These are phyloP conservation scores for Ramularia endophylla DNA, from an alignment of 2,329 filamentous ascomycete species.

Conservation along the genomic window DNA sequence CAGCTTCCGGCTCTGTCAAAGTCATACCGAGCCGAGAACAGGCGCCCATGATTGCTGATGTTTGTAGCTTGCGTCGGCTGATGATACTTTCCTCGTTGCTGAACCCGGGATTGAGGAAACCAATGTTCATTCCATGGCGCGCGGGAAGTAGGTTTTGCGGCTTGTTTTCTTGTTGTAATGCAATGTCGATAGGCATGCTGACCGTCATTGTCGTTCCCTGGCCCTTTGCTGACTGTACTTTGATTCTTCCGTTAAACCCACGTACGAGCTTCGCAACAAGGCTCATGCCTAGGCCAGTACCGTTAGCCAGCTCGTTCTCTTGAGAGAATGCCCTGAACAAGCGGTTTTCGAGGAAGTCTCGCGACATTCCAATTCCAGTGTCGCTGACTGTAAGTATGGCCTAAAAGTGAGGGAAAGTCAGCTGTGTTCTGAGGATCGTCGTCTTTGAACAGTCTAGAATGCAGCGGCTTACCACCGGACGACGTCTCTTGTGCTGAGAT, in stretches of 20 bases:
- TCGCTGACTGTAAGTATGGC: constrained; percentile 47
- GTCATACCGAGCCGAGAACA: neutral
- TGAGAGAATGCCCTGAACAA: constrained; percentile 61
- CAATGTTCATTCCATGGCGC: neutral
- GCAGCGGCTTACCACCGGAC: constrained; percentile 22
- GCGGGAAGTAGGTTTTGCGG: neutral
- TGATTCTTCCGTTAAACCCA: constrained; percentile 53
- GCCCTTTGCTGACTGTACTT: constrained; percentile 25
- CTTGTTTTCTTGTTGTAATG: neutral
- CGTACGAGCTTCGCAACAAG: constrained; percentile 57
- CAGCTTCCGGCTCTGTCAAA: neutral
- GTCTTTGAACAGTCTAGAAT: too few species aligned
- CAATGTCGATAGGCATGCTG: constrained; percentile 10
- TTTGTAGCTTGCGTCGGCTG: neutral
- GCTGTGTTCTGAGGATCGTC: too few species aligned
- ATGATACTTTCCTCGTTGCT: neutral
- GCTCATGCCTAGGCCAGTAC: constrained; percentile 60
- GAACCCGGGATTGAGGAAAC: neutral
- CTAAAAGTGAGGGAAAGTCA: too few species aligned
- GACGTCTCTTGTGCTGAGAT: constrained; percentile 14
- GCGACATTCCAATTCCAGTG: constrained; percentile 60
- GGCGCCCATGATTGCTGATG: neutral
- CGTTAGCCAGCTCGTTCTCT: constrained; percentile 55
- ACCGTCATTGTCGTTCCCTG: constrained; percentile 18
- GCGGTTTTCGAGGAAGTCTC: constrained; percentile 55